These are phyloP conservation scores for Backusella morwellensis DNA, from an alignment of 192 early-diverging fungal genomes.

Conservation along the genomic window DNA sequence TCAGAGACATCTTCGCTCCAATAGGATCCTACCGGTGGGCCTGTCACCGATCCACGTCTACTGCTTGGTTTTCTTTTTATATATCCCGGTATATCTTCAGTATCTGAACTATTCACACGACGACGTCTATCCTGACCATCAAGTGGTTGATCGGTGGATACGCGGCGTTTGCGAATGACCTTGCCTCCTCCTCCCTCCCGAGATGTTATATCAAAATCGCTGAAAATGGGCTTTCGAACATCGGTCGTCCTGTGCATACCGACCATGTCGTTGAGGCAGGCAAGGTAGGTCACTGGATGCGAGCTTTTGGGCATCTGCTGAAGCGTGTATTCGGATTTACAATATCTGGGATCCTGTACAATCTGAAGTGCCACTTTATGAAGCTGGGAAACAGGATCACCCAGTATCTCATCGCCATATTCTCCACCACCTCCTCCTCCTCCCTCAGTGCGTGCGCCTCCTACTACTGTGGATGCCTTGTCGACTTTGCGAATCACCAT, in stretches of 20 bases:
- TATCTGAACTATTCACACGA: conserved; percentile 55
- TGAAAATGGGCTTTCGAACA: conserved; percentile 40
- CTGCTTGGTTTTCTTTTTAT: conserved; percentile 24
- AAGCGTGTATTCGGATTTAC: background rate
- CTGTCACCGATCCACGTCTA: conserved; percentile 1
- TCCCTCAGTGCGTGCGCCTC: conserved; percentile 47
- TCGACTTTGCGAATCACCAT: conserved; percentile 86
- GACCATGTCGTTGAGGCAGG: conserved; percentile 76
- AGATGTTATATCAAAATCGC: conserved; percentile 1
- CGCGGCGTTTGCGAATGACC: conserved; percentile 35
- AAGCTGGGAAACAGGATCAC: conserved; percentile 85
- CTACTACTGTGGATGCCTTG: conserved; percentile 74
- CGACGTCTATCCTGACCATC: conserved; percentile 38
- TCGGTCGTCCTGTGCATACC: conserved; percentile 65
- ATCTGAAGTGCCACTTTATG: conserved; percentile 92
- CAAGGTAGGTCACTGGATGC: conserved; percentile 58
- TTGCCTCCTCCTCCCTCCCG: conserved; percentile 26
- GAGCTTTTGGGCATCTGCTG: conserved; percentile 37
- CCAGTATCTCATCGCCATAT: conserved; percentile 53
- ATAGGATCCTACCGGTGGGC: conserved; percentile 43
- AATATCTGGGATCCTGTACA: conserved; percentile 44
- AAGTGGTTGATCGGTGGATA: conserved; percentile 22
- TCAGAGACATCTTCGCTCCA: conserved; percentile 86
- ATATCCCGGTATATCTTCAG: background rate
- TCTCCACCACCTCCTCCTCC: conserved; percentile 31